Percentiles rank a stretch among this genome's conserved stretches.
Evolutionary conservation across 495 filamentous ascomycete species (phyloP).

Genomic region (Aspergillus biplanus): DNA sequence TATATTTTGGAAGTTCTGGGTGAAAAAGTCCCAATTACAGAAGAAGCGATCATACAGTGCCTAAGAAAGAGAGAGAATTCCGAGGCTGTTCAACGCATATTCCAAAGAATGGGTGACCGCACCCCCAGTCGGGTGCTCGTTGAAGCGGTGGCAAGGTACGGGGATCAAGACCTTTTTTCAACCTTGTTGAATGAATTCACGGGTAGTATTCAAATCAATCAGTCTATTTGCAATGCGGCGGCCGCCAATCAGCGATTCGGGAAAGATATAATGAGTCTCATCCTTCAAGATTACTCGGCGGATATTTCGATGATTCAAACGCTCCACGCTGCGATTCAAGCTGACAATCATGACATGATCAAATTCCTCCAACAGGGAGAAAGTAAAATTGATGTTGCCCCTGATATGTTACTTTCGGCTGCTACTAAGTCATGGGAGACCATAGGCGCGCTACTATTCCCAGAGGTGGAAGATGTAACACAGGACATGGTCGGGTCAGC

Average conservation of each 20-base stretch:
- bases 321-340: too few relatives aligned
- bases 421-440: not conserved
- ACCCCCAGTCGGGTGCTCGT: not conserved
- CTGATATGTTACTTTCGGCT: not conserved
- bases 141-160: not conserved
- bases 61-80: not conserved
- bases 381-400: too few relatives aligned
- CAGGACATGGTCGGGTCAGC: not conserved
- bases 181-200: not conserved
- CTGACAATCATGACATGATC: too few relatives aligned
- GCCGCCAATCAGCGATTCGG: not conserved
- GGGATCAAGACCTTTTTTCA: not conserved
- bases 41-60: not conserved
- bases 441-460: not conserved
- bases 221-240: not conserved
- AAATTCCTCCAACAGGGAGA: too few relatives aligned
- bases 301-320: too few relatives aligned
- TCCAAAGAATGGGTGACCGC: not conserved
- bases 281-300: too few relatives aligned
- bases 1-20: not conserved
- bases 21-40: slow-evolving; percentile 3
- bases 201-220: not conserved
- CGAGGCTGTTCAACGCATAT: not conserved
- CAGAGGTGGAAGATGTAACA: not conserved
- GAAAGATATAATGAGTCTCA: too few relatives aligned